Evolutionary conservation across 2,329 filamentous ascomycete species (phyloP).

Genomic region (Hypocreales sp.): DNA sequence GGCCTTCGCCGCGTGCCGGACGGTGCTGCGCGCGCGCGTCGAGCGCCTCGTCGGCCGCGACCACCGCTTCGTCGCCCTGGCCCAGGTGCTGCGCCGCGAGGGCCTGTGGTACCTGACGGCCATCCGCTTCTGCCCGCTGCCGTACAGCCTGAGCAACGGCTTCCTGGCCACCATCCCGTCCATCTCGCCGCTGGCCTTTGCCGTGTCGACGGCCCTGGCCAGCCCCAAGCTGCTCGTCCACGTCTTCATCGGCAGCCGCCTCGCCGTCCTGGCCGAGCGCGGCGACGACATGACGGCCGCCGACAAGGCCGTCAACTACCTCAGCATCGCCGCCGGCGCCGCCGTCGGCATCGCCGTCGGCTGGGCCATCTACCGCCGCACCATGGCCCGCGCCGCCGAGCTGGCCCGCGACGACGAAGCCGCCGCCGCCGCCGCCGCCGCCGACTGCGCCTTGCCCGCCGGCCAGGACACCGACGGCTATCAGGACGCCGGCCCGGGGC

Average conservation of each 20-base stretch:
- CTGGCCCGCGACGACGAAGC: conserved; percentile 30
- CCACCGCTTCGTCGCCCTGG: conserved; percentile 74
- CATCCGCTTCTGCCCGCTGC: conserved; percentile 83
- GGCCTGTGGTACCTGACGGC: conserved; percentile 79
- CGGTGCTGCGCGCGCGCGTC: conserved; percentile 65
- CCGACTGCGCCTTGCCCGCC: conserved; percentile 5
- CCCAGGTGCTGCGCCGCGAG: conserved; percentile 78
- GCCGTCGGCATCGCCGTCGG: conserved; percentile 61
- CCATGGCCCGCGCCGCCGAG: conserved; percentile 46
- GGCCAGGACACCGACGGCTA: conserved; percentile 22
- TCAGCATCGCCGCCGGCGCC: conserved; percentile 59
- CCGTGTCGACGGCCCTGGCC: conserved; percentile 53
- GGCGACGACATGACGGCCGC: conserved; percentile 67
- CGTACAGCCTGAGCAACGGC: conserved; percentile 86
- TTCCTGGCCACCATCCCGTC: conserved; percentile 89
- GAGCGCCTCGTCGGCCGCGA: conserved; percentile 68
- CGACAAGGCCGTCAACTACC: conserved; percentile 71
- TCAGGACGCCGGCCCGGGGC: conserved; percentile 27
- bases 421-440: conserved; percentile 4
- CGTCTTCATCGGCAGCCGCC: conserved; percentile 75
- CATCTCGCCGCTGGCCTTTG: conserved; percentile 61
- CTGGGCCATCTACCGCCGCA: conserved; percentile 67
- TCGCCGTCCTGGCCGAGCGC: conserved; percentile 70
- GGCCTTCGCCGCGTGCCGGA: conserved; percentile 69
- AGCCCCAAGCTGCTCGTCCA: conserved; percentile 81